Percentiles rank a stretch among this genome's conserved stretches.
These are phyloP conservation scores for Candida germanica DNA, from an alignment of 805 yeast genomes.

Conservation along the genomic window DNA sequence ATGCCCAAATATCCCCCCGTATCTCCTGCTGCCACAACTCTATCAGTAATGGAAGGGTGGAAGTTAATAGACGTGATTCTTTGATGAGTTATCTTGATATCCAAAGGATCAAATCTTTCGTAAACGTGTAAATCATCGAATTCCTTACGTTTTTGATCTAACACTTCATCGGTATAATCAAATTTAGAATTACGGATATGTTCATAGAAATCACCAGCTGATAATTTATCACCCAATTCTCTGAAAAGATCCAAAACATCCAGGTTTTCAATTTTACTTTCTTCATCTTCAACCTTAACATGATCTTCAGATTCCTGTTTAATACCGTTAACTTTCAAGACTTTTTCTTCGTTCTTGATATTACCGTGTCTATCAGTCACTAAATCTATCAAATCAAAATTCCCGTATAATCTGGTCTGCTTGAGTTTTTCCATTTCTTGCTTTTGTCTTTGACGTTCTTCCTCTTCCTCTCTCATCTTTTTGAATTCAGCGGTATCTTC, in stretches of 20 bases:
- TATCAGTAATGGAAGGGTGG: constrained; percentile 67
- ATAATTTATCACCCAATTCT: constrained; percentile 49
- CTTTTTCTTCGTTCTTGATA: constrained; percentile 28
- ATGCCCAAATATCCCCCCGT: constrained; percentile 82
- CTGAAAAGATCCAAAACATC: constrained; percentile 32
- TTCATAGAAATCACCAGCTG: constrained; percentile 71
- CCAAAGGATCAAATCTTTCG: constrained; percentile 61
- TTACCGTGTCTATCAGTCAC: constrained; percentile 39
- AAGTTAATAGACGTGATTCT: constrained; percentile 72
- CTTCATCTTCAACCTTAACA: constrained; percentile 3
- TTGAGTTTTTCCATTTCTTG: constrained; percentile 50
- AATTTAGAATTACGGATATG: constrained; percentile 32
- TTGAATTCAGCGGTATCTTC: constrained; percentile 47
- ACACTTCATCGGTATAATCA: constrained; percentile 33
- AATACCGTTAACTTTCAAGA: constrained; percentile 14
- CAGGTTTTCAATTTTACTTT: constrained; percentile 14
- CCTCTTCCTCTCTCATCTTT: constrained; percentile 34
- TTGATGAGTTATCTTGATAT: constrained; percentile 65
- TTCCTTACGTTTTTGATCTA: constrained; percentile 50
- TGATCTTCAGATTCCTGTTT: constrained; percentile 11
- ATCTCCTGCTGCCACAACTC: constrained; percentile 82
- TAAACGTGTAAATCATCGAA: constrained; percentile 51
- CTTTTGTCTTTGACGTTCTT: constrained; percentile 27
- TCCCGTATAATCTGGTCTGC: constrained; percentile 61
- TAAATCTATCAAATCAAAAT: constrained; percentile 60